Percentiles rank a stretch among this genome's conserved stretches.
Conservation (phyloP, 331 rosid species). For the Malus hybrid region DNA sequence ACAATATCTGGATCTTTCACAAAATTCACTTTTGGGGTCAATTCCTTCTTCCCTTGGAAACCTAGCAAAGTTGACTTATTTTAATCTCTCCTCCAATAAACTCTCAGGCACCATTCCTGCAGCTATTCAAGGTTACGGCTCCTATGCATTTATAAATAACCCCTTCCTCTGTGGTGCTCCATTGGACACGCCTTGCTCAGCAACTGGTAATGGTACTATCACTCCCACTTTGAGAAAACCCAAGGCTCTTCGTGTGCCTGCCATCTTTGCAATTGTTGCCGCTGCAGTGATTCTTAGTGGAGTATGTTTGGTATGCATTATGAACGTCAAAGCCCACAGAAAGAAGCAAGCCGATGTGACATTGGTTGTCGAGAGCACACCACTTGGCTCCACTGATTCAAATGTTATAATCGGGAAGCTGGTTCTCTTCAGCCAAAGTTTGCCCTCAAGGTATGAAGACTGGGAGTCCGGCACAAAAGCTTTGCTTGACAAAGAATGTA, state of each 20-base stretch:
- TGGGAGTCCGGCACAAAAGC: conserved; percentile 99
- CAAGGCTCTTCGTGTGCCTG: conserved; percentile 60
- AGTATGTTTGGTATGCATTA: conserved; percentile 75
- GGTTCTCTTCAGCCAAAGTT: conserved; percentile 92
- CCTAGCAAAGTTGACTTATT: conserved; percentile 41
- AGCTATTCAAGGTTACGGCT: conserved; percentile 51
- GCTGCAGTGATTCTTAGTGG: conserved; percentile 83
- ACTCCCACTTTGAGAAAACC: conserved; percentile 38
- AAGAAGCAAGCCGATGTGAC: conserved; percentile 44
- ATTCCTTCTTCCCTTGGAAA: conserved; percentile 74
- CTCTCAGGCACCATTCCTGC: conserved; percentile 77
- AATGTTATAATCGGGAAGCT: conserved; percentile 80
- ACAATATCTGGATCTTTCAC: conserved; percentile 65
- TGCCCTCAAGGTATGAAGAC: conserved; percentile 96
- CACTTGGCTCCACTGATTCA: conserved; percentile 73
- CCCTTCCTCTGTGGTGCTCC: conserved; percentile 89
- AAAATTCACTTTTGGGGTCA: conserved; percentile 57
- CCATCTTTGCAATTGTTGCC: conserved; percentile 86
- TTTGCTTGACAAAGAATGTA: conserved; percentile 83
- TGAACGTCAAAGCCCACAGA: conserved; percentile 62
- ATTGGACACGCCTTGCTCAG: conserved; percentile 60
- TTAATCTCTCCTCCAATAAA: conserved; percentile 73
- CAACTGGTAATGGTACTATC: conserved; percentile 26
- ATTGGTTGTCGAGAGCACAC: conserved; percentile 78
- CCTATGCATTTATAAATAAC: conserved; percentile 63